These are phyloP conservation scores for Sclerotinia minor DNA, from an alignment of 2,329 filamentous ascomycete genomes.

Conservation along the genomic window DNA sequence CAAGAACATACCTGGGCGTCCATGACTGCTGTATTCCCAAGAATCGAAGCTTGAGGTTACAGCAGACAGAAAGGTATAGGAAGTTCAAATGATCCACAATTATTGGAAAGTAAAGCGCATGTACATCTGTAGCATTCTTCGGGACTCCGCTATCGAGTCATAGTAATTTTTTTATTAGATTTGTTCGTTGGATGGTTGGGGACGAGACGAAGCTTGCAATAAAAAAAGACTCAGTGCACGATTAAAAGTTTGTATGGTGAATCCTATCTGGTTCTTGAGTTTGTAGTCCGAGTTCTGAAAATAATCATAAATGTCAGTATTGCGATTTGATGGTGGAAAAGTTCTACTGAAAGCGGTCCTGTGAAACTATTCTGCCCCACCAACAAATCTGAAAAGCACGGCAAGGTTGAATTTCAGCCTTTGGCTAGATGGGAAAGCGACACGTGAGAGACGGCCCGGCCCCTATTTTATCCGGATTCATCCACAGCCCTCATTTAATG, in stretches of 20 bases:
- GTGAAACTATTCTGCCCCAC: slow-evolving; percentile 20
- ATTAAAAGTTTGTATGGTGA: background rate
- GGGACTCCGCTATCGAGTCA: slow-evolving; percentile 37
- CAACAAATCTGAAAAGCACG: slow-evolving; percentile 10
- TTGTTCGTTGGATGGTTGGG: slow-evolving; percentile 27
- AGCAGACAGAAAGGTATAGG: slow-evolving; percentile 13
- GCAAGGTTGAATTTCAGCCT: slow-evolving; percentile 25
- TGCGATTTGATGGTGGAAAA: slow-evolving; percentile 19
- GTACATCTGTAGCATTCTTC: slow-evolving; percentile 38
- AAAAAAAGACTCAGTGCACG: background rate
- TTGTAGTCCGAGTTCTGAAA: slow-evolving; percentile 3
- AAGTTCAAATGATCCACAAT: slow-evolving; percentile 32
- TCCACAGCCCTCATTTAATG: background rate
- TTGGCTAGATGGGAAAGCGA: slow-evolving; percentile 1
- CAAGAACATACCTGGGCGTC: slow-evolving; percentile 39
- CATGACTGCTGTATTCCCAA: slow-evolving; percentile 34
- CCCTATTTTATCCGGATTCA: slow-evolving; percentile 15
- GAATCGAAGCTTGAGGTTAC: slow-evolving; percentile 23
- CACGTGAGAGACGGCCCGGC: slow-evolving; percentile 9
- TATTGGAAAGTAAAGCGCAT: slow-evolving; percentile 28
- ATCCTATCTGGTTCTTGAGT: background rate
- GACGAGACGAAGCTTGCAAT: slow-evolving; percentile 23
- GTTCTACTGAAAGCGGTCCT: slow-evolving; percentile 21
- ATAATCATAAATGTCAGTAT: background rate
- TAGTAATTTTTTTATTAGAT: slow-evolving; percentile 24